Conservation (phyloP, 1,139 yeast species). For the Komagataea norvegica region DNA sequence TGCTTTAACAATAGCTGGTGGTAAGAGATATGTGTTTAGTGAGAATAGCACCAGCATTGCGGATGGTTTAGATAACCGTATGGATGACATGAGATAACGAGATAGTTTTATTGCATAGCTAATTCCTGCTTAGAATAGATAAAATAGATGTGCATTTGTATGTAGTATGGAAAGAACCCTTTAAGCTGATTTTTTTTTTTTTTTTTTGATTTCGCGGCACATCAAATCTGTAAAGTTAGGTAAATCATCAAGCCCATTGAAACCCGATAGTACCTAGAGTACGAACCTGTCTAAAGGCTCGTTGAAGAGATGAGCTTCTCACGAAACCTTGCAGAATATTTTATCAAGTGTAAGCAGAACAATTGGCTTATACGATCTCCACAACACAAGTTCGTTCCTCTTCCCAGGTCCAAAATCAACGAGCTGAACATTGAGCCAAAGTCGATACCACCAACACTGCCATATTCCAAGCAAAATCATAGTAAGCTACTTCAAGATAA, state of each 20-base stretch:
- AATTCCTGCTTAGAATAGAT: background rate
- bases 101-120: background rate
- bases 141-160: no score
- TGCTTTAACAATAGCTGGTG: slow-evolving; percentile 61
- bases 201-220: no score
- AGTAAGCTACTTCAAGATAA: slow-evolving; percentile 13
- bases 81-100: slow-evolving; percentile 12
- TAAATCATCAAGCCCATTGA: no score
- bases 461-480: slow-evolving; percentile 3
- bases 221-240: no score
- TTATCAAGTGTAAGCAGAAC: slow-evolving; percentile 11
- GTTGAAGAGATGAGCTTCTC: slow-evolving; percentile 13
- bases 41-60: slow-evolving; percentile 28
- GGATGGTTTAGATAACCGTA: slow-evolving; percentile 26
- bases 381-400: background rate
- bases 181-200: no score
- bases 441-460: background rate
- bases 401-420: slow-evolving; percentile 1
- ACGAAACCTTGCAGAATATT: slow-evolving; percentile 8
- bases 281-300: no score
- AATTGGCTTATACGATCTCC: slow-evolving; percentile 14
- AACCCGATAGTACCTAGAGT: no score
- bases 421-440: background rate
- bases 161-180: no score
- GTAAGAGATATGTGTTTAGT: slow-evolving; percentile 40